Percentiles rank a stretch among this genome's conserved stretches.
Conservation (phyloP, 2,329 filamentous ascomycete species). For the Atkinsonella texensis region DNA sequence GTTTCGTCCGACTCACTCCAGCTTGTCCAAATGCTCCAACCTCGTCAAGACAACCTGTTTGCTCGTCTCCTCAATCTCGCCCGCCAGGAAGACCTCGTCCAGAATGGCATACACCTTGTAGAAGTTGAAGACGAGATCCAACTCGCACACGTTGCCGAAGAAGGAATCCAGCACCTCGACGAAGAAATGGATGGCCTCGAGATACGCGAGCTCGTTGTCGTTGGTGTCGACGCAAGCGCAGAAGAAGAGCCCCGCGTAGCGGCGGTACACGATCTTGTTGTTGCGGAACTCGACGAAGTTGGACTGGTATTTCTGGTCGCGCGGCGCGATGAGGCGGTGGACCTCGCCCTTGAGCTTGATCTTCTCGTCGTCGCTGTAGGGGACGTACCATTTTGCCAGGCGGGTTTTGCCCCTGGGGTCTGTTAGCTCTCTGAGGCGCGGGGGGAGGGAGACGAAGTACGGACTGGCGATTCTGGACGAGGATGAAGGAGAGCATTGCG, state of each 20-base stretch:
- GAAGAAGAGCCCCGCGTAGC: slow-evolving; percentile 97
- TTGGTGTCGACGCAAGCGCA: slow-evolving; percentile 98
- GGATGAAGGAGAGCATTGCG: slow-evolving; percentile 67
- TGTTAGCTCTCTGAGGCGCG: not conserved
- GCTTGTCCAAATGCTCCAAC: slow-evolving; percentile 88
- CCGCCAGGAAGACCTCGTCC: slow-evolving; percentile 94
- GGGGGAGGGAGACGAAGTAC: slow-evolving; percentile 5
- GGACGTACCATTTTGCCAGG: slow-evolving; percentile 97
- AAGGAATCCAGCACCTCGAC: slow-evolving; percentile 97
- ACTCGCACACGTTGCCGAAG: slow-evolving; percentile 97
- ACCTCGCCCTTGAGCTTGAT: slow-evolving; percentile 98
- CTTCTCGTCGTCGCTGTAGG: slow-evolving; percentile 98
- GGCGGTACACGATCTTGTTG: slow-evolving; percentile 93
- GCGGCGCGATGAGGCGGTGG: slow-evolving; percentile 91
- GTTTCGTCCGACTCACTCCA: slow-evolving; percentile 48
- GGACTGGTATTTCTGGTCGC: slow-evolving; percentile 98
- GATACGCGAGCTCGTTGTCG: slow-evolving; percentile 92
- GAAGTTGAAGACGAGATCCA: slow-evolving; percentile 79
- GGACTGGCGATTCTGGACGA: slow-evolving; percentile 83
- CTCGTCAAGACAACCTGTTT: slow-evolving; percentile 95
- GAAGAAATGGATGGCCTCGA: slow-evolving; percentile 98
- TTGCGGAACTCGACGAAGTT: slow-evolving; percentile 97
- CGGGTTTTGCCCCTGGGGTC: slow-evolving; percentile 83
- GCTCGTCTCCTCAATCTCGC: slow-evolving; percentile 97
- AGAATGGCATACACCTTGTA: slow-evolving; percentile 94